These are phyloP conservation scores for Vararia minispora DNA, from an alignment of 768 basidiomycete genomes.

Conservation along the genomic window DNA sequence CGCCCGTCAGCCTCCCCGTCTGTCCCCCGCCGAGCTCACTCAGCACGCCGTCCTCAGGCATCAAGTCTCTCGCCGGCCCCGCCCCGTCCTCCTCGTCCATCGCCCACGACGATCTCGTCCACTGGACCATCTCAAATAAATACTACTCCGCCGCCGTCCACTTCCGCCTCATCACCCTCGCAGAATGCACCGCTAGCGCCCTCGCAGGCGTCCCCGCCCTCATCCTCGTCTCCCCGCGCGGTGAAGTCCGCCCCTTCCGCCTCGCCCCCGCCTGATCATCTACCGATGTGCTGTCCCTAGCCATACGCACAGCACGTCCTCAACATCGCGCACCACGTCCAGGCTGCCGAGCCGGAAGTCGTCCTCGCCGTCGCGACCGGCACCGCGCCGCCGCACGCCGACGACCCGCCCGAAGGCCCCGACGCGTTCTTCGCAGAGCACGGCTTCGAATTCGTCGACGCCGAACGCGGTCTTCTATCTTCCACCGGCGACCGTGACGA, in stretches of 20 bases:
- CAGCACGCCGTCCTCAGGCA: slow-evolving; percentile 14
- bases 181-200: slow-evolving; percentile 29
- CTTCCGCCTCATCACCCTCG: slow-evolving; percentile 43
- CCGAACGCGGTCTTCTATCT: slow-evolving; percentile 16
- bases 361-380: slow-evolving; percentile 53
- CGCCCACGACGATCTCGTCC: slow-evolving; percentile 24
- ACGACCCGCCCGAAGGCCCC: slow-evolving; percentile 28
- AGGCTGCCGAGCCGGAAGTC: slow-evolving; percentile 55
- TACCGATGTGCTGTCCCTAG: slow-evolving; percentile 22
- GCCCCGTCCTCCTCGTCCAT: slow-evolving; percentile 4
- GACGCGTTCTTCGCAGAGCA: slow-evolving; percentile 57
- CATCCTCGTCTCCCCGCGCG: slow-evolving; percentile 58
- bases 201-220: slow-evolving; percentile 52
- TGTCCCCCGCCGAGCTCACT: no score
- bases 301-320: slow-evolving; percentile 46
- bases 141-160: slow-evolving; percentile 75
- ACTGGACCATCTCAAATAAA: slow-evolving; percentile 71
- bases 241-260: slow-evolving; percentile 39
- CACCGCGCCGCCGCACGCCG: slow-evolving; percentile 14
- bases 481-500: slow-evolving; percentile 1
- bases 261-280: slow-evolving; percentile 3
- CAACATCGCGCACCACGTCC: slow-evolving; percentile 35
- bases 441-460: slow-evolving; percentile 74
- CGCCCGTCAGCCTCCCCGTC: no score
- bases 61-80: slow-evolving; percentile 15